Conservation (phyloP, 495 filamentous ascomycete species). For the Penicillium cosmopolitanum region DNA sequence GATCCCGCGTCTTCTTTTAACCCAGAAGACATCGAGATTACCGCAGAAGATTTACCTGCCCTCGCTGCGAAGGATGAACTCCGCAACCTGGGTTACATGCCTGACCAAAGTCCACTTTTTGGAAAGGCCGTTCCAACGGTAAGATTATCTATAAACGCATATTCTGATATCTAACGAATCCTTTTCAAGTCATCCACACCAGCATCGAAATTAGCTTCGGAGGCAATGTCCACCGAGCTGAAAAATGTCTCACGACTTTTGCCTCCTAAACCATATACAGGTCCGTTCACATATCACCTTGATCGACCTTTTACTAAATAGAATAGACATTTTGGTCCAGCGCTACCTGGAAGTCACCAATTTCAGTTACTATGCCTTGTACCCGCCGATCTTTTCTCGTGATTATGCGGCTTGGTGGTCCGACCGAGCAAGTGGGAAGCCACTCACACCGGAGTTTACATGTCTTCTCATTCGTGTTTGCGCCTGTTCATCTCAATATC, state of each 20-base stretch:
- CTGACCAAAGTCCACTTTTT: constrained; percentile 14
- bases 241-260: constrained; percentile 27
- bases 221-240: constrained; percentile 23
- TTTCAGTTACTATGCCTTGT: constrained; percentile 53
- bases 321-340: constrained; percentile 51
- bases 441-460: constrained; percentile 49
- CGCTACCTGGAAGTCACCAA: constrained; percentile 53
- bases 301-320: constrained; percentile 5
- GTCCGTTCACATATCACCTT: constrained; percentile 13
- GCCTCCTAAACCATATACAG: constrained; percentile 38
- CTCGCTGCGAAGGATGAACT: constrained; percentile 24
- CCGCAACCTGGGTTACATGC: constrained; percentile 32
- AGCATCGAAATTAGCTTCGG: not conserved
- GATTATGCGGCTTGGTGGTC: constrained; percentile 56
- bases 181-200: not conserved
- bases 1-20: not conserved
- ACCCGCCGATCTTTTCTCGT: constrained; percentile 49
- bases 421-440: constrained; percentile 27
- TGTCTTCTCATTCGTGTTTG: constrained; percentile 56
- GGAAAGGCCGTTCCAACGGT: constrained; percentile 17
- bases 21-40: not conserved
- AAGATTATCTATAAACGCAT: not conserved
- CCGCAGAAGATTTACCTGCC: not conserved
- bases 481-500: constrained; percentile 52
- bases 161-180: not conserved